Conservation (phyloP, 352 stramenopile species). For the Phytophthora agathidicida region DNA sequence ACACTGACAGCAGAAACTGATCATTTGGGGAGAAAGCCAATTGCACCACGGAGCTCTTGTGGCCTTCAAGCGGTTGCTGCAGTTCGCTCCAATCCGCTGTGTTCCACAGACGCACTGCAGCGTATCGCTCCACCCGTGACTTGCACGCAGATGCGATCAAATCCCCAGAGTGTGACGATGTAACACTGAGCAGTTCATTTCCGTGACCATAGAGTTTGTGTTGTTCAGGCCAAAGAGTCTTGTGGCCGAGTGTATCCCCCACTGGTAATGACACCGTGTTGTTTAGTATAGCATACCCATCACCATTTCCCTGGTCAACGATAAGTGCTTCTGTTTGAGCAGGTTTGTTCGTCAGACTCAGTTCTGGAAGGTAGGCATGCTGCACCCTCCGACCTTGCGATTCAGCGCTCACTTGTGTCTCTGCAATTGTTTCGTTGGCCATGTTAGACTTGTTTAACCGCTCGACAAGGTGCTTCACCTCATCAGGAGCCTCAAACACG, state of each 20-base stretch:
- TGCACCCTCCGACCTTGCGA: constrained; percentile 22
- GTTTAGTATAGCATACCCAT: constrained; percentile 31
- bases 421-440: background rate
- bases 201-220: constrained; percentile 83
- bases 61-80: constrained; percentile 54
- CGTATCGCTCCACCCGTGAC: constrained; percentile 71
- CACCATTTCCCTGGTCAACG: constrained; percentile 15
- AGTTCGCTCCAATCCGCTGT: constrained; percentile 58
- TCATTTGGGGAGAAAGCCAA: constrained; percentile 76
- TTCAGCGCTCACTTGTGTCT: background rate
- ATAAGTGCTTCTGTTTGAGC: constrained; percentile 4
- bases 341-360: constrained; percentile 82
- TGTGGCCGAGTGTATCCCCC: constrained; percentile 61
- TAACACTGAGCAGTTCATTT: constrained; percentile 78
- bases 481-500: constrained; percentile 69
- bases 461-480: constrained; percentile 41
- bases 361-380: constrained; percentile 73
- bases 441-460: constrained; percentile 18
- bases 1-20: constrained; percentile 66
- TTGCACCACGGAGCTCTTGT: constrained; percentile 84
- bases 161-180: constrained; percentile 55
- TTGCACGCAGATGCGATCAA: constrained; percentile 78
- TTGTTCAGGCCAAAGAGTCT: constrained; percentile 79
- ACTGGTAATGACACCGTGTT: constrained; percentile 47
- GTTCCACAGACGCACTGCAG: constrained; percentile 70